phyloP scores from a whole-genome alignment of 805 yeast species.

The Lipomyces yamanashiensis region DNA sequence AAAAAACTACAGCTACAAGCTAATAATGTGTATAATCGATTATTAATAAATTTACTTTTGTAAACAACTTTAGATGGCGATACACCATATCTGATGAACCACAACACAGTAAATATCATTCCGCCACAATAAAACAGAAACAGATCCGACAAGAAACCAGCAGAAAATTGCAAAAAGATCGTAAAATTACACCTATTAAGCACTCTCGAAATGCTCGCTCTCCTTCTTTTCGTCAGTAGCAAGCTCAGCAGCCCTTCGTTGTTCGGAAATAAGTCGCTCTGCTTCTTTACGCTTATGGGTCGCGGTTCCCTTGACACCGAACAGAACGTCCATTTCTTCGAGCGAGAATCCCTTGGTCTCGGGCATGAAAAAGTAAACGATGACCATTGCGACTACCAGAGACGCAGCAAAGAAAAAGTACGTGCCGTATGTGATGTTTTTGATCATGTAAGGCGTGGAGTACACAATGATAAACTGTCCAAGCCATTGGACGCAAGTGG shows the following conservation, averaged over 20 bases:
- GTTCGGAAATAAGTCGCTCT: not conserved
- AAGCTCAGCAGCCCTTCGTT: not conserved
- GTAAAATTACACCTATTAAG: not conserved
- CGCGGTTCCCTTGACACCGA: not conserved
- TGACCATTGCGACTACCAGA: not conserved
- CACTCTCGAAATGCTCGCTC: not conserved
- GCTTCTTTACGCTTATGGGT: not conserved
- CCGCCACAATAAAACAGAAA: not conserved
- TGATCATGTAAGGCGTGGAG: conserved; percentile 73
- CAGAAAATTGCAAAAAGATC: not conserved
- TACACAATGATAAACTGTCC: conserved; percentile 78
- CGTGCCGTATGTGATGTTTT: conserved; percentile 49
- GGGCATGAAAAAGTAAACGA: conserved; percentile 48
- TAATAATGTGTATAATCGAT: no score
- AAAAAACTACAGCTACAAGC: no score
- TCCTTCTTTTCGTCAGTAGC: not conserved
- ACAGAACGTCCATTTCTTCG: conserved; percentile 41
- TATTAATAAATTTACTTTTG: no score
- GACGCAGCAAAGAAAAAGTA: not conserved
- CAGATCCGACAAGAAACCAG: not conserved
- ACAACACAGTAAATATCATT: no score
- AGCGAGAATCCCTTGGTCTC: conserved; percentile 71
- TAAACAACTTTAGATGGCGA: no score
- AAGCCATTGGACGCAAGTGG: conserved; percentile 71
- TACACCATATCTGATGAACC: no score